phyloP scores from a whole-genome alignment of 768 basidiomycete species.

The Tylopilus balloui region DNA sequence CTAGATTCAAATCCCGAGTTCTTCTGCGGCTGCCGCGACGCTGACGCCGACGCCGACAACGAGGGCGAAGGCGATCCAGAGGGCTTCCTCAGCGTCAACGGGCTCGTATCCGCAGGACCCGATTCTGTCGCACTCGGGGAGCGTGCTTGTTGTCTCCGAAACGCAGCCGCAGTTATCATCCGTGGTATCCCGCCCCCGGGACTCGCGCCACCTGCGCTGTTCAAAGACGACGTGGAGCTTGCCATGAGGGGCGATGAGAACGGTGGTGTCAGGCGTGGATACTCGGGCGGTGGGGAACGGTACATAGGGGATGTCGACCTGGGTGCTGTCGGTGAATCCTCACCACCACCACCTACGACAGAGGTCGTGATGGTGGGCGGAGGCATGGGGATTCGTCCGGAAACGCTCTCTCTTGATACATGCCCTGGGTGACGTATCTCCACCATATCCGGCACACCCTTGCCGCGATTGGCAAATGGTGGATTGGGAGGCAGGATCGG shows the following conservation, averaged over 20 bases:
- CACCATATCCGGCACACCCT: conserved; percentile 6
- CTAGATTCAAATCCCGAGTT: conserved; percentile 8
- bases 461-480: conserved; percentile 36
- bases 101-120: conserved; percentile 42
- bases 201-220: conserved; percentile 15
- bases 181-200: conserved; percentile 38
- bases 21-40: neutral
- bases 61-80: conserved; percentile 28
- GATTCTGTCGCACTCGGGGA: conserved; percentile 21
- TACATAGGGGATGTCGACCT: conserved; percentile 3
- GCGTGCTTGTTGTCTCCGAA: conserved; percentile 49
- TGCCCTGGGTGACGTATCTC: conserved; percentile 7
- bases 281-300: conserved; percentile 42
- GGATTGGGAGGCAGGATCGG: conserved; percentile 36
- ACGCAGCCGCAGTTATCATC: conserved; percentile 75
- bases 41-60: neutral
- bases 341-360: neutral
- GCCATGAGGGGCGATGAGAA: conserved; percentile 30
- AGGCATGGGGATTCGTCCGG: conserved; percentile 9
- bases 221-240: conserved; percentile 34
- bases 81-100: conserved; percentile 47
- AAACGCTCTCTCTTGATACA: conserved; percentile 3
- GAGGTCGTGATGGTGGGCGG: neutral
- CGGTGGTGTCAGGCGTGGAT: conserved; percentile 35
- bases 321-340: neutral